phyloP scores from a whole-genome alignment of 2,329 filamentous ascomycete genomes.

The Coleophoma crateriformis region DNA sequence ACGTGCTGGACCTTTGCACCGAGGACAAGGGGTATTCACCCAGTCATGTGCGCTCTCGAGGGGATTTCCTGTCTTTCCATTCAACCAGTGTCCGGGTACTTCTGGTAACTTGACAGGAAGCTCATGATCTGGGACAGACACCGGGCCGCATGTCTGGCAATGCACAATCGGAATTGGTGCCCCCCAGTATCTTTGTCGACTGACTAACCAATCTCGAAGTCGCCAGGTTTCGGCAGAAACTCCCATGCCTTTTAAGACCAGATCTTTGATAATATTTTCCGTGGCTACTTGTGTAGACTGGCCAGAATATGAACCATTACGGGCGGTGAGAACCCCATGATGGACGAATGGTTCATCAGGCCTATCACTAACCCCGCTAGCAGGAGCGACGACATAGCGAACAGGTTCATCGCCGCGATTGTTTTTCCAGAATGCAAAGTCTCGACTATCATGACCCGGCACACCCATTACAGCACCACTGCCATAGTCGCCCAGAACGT shows the following conservation, averaged over 20 bases:
- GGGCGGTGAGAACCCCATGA: constrained; percentile 61
- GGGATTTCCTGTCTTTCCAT: constrained; percentile 69
- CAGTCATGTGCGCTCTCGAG: constrained; percentile 67
- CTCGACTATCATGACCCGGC: constrained; percentile 75
- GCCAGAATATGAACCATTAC: constrained; percentile 60
- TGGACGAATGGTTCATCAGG: constrained; percentile 51
- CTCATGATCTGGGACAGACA: constrained; percentile 71
- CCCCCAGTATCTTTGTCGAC: constrained; percentile 90
- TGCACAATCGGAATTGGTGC: constrained; percentile 86
- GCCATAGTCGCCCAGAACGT: constrained; percentile 80
- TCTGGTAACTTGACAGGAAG: constrained; percentile 72
- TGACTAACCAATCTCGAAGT: constrained; percentile 84
- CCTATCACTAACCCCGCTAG: constrained; percentile 37
- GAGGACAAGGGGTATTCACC: constrained; percentile 70
- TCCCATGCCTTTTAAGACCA: constrained; percentile 49
- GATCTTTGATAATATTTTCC: constrained; percentile 50
- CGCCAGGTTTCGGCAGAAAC: constrained; percentile 68
- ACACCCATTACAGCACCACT: constrained; percentile 91
- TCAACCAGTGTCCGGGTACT: constrained; percentile 62
- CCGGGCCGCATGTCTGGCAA: constrained; percentile 68
- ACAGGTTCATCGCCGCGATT: constrained; percentile 59
- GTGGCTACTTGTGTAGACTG: constrained; percentile 59
- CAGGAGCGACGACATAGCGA: constrained; percentile 50
- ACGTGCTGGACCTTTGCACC: constrained; percentile 63
- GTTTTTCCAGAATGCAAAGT: constrained; percentile 73